Evolutionary conservation across 352 stramenopile species (phyloP), one percentile per base, ranked within the genome.

Genomic region (Aphanomyces astaci): DNA sequence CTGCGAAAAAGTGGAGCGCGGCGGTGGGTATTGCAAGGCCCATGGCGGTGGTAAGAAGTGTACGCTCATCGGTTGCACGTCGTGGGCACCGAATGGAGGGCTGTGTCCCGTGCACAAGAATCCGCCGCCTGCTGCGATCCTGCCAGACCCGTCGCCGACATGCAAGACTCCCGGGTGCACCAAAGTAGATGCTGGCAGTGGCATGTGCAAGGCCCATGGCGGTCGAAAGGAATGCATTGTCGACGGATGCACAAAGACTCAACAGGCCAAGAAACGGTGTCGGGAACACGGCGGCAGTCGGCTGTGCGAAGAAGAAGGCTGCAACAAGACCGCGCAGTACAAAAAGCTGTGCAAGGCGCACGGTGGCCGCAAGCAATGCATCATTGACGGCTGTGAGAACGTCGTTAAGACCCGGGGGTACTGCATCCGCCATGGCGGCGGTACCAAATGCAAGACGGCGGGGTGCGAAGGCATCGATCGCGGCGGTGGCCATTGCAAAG

Each of bases 271-370:
- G 70, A 93, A 92, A 57, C 84, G 82, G 27, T 95, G 86, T 59
- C 79, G 84, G 4, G 84, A 84, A 7, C 86, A 95, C 63, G 86
- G 86, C 19, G 86, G 86, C 19, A 93, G 92, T 68, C 72, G 90
- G 30, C 70, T 86, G 59, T 95, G 86, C 73, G 86, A 76, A 15
- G 72, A 90, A 17, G 80, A 89, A 17, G 86, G 87, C n/a, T 95
- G 87, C 62, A 77, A 89, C 39, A 82, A 83, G 19, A 77, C 87
- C 28, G 85, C 84, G 9, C 87, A 95, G 64, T 91, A 83, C 67
- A 87, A 83, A 43, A 87, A 89, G 48, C 74, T 92, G 1, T 95
- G 86, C 70, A 95, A 95, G 65, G 80, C 81, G 9, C 86, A 95
- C 48, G 86, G 86, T 24, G 86, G 86, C n/a, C 73, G 71, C 25